A percentile compares a stretch with the other conserved stretches of the same genome.
Conservation (phyloP, 2,329 filamentous ascomycete species). For the Neonectria hederae region DNA sequence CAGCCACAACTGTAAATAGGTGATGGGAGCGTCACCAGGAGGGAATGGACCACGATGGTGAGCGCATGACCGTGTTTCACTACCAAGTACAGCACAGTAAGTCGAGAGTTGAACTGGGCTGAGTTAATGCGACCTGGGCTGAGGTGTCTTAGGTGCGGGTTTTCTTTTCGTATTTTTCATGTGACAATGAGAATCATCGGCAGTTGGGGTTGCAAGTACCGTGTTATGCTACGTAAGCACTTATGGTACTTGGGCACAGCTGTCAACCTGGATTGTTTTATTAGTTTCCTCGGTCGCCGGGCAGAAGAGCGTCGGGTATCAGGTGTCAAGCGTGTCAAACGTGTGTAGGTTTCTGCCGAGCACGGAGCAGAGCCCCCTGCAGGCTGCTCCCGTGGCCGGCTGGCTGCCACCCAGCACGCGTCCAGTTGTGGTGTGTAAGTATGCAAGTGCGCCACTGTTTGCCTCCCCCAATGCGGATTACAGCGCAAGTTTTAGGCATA, state of each 20-base stretch:
- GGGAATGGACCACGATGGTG: not conserved
- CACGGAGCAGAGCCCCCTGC: not conserved
- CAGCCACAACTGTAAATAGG: not conserved
- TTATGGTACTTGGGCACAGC: not conserved
- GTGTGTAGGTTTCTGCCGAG: not conserved
- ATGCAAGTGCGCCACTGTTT: not conserved
- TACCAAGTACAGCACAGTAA: not conserved
- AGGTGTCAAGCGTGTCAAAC: not conserved
- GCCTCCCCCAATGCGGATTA: not conserved
- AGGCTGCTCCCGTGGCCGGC: not conserved
- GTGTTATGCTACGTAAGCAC: not conserved
- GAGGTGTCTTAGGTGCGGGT: constrained; percentile 14
- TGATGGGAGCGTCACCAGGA: not conserved
- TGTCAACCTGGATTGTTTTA: not conserved
- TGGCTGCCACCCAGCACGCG: not conserved
- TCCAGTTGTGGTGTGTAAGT: not conserved
- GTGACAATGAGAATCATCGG: constrained; percentile 12
- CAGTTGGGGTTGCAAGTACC: not conserved
- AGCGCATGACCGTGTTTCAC: constrained; percentile 5
- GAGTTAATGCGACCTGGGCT: constrained; percentile 1
- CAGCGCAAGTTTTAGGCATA: not conserved
- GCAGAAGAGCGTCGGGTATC: not conserved
- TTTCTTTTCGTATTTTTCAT: constrained; percentile 11
- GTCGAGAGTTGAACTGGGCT: not conserved
- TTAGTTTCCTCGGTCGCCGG: not conserved